Conservation (phyloP, 768 basidiomycete genomes). For the Gautieria morchelliformis region DNA sequence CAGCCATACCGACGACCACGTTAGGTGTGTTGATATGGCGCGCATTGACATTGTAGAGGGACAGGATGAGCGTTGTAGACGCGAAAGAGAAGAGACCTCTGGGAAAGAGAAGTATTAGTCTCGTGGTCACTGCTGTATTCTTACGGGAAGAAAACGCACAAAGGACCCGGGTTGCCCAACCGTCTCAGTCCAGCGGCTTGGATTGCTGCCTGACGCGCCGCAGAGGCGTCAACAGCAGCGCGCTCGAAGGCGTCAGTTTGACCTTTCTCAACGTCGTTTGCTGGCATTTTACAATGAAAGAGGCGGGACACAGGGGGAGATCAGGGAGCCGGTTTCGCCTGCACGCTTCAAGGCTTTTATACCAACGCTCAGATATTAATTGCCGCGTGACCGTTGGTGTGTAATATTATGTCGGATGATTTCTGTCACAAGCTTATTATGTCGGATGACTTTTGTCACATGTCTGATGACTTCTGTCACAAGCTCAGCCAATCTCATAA, state of each 20-base stretch:
- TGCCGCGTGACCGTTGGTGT: no score
- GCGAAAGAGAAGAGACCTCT: constrained; percentile 81
- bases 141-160: constrained; percentile 27
- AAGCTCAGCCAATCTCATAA: no score
- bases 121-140: neutral
- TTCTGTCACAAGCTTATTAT: no score
- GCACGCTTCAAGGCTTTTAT: no score
- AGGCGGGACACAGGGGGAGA: neutral
- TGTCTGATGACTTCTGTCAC: no score
- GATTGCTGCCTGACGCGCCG: neutral
- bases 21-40: constrained; percentile 51
- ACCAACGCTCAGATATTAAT: no score
- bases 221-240: neutral
- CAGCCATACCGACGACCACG: constrained; percentile 77
- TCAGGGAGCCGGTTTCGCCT: neutral
- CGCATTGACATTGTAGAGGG: constrained; percentile 56
- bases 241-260: neutral
- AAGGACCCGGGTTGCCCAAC: constrained; percentile 53
- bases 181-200: constrained; percentile 18
- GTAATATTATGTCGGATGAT: no score
- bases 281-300: neutral
- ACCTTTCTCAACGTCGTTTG: constrained; percentile 1
- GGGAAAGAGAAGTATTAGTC: neutral
- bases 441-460: no score
- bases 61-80: constrained; percentile 72